phyloP scores from a whole-genome alignment of 2,329 filamentous ascomycete species.

The Talaromyces sp. region DNA sequence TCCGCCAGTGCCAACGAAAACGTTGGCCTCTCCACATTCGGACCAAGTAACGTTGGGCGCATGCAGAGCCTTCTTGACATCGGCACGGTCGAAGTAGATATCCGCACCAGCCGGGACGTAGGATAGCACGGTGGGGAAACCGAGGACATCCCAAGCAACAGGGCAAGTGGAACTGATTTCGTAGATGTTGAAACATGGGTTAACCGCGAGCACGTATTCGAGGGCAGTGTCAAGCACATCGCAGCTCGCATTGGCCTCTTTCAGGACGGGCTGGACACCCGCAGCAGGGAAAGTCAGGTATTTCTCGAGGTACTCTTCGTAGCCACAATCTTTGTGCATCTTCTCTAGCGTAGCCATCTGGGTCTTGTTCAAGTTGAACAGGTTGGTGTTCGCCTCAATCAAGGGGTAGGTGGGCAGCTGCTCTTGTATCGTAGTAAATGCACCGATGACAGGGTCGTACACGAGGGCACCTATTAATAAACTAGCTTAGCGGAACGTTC shows the following conservation, averaged over 20 bases:
- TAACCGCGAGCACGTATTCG: constrained; percentile 52
- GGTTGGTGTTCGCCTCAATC: constrained; percentile 37
- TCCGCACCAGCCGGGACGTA: constrained; percentile 60
- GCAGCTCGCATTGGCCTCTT: constrained; percentile 52
- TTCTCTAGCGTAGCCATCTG: constrained; percentile 37
- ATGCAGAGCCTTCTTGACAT: constrained; percentile 66
- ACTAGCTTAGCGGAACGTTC: not conserved
- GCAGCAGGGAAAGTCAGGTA: constrained; percentile 51
- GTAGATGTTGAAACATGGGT: constrained; percentile 79
- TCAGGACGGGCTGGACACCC: constrained; percentile 45
- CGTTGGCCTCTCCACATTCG: constrained; percentile 33
- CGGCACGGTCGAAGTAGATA: constrained; percentile 67
- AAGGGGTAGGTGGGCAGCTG: constrained; percentile 39
- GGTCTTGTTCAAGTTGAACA: constrained; percentile 44
- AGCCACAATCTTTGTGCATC: constrained; percentile 43
- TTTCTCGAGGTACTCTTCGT: constrained; percentile 42
- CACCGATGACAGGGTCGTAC: constrained; percentile 62
- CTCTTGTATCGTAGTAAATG: constrained; percentile 28
- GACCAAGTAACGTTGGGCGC: constrained; percentile 37
- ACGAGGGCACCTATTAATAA: constrained; percentile 51
- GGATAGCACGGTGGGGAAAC: constrained; percentile 49
- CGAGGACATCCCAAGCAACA: constrained; percentile 62
- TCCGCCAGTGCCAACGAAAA: constrained; percentile 42
- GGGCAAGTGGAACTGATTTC: constrained; percentile 70
- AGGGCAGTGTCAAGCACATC: constrained; percentile 55